Conservation (phyloP, 2,329 filamentous ascomycete genomes). For the Dendryphion nanum region DNA sequence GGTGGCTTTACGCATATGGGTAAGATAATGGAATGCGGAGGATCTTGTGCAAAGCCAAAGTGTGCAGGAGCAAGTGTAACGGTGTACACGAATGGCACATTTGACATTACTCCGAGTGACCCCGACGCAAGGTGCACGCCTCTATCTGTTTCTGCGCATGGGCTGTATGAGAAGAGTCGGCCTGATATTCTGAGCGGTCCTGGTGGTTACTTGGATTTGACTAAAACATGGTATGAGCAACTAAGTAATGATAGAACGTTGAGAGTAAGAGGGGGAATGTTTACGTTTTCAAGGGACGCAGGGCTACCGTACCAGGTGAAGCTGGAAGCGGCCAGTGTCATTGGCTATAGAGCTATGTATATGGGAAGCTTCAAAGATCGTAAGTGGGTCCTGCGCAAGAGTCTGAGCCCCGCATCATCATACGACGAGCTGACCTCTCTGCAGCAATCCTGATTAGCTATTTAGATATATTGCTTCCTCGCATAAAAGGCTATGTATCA, state of each 20-base stretch:
- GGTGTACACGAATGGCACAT: conserved; percentile 43
- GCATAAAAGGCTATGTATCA: conserved; percentile 11
- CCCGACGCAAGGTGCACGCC: conserved; percentile 46
- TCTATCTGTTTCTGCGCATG: conserved; percentile 52
- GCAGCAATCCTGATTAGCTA: conserved; percentile 23
- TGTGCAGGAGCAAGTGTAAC: conserved; percentile 43
- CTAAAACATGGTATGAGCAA: conserved; percentile 44
- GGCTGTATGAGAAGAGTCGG: conserved; percentile 55
- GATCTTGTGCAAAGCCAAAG: conserved; percentile 49
- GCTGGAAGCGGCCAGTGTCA: conserved; percentile 46
- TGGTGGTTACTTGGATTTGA: conserved; percentile 49
- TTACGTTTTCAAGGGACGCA: conserved; percentile 22
- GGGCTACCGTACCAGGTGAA: conserved; percentile 47
- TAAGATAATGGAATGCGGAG: conserved; percentile 57
- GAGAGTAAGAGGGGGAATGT: conserved; percentile 40
- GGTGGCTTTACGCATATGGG: conserved; percentile 51
- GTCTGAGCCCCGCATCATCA: not conserved
- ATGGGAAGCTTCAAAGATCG: conserved; percentile 48
- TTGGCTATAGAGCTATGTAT: conserved; percentile 48
- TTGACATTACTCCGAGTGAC: conserved; percentile 48
- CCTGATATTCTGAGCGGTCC: conserved; percentile 53
- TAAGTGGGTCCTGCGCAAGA: conserved; percentile 12
- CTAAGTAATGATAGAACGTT: conserved; percentile 38
- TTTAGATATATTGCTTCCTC: conserved; percentile 11
- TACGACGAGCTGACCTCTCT: not conserved